Evolutionary conservation across 345 rosid species (phyloP).

Genomic region (Dovyalis caffra): DNA sequence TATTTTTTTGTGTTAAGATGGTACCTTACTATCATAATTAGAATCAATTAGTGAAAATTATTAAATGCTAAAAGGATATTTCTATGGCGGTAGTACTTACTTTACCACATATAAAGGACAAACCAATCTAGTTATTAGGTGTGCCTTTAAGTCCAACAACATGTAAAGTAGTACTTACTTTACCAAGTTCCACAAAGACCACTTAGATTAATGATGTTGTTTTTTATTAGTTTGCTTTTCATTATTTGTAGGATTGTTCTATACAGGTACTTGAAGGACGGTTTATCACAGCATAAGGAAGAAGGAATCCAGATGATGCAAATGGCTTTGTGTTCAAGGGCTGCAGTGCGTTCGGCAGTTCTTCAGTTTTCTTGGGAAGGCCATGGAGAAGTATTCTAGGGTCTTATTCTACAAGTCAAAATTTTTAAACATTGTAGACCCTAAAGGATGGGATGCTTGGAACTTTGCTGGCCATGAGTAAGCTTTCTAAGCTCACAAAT

Average conservation of each 20-base stretch:
- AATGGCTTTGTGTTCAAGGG: constrained; percentile 58
- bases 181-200: too few relatives aligned
- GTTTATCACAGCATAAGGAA: constrained; percentile 60
- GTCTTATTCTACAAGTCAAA: constrained; percentile 44
- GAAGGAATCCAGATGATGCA: constrained; percentile 31
- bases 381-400: constrained; percentile 57
- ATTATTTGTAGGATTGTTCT: constrained; percentile 38
- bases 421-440: constrained; percentile 29
- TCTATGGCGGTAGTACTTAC: too few relatives aligned
- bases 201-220: too few relatives aligned
- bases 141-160: neutral
- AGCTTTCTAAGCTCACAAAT: constrained; percentile 1
- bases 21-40: too few relatives aligned
- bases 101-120: too few relatives aligned
- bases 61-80: too few relatives aligned
- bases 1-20: too few relatives aligned
- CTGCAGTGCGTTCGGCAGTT: constrained; percentile 41
- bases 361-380: constrained; percentile 45
- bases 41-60: too few relatives aligned
- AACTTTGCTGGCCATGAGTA: constrained; percentile 30
- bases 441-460: constrained; percentile 57
- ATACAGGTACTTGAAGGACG: constrained; percentile 52
- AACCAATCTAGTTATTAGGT: constrained; percentile 81
- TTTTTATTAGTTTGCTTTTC: neutral
- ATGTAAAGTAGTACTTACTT: neutral